A percentile compares a stretch with the other conserved stretches of the same genome.
Conservation (phyloP, 1,284 basidiomycete genomes). For the Pseudozyma sp. region DNA sequence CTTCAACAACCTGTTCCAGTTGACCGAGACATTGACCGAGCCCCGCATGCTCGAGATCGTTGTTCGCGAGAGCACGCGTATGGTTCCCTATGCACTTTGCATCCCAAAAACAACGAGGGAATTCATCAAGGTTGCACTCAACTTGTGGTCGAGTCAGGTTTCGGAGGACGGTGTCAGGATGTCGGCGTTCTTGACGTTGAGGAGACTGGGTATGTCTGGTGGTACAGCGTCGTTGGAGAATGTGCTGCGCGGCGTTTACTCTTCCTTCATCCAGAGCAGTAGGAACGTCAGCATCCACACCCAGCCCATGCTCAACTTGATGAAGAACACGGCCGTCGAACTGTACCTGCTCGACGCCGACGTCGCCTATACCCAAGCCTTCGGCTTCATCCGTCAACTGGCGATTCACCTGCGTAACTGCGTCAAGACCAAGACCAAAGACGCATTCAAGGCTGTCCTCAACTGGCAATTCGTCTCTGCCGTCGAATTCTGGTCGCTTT, state of each 20-base stretch:
- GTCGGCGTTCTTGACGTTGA: conserved; percentile 86
- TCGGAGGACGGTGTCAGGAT: conserved; percentile 86
- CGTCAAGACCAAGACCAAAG: conserved; percentile 81
- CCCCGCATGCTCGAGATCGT: conserved; percentile 74
- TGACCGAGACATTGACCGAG: conserved; percentile 63
- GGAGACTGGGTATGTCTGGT: conserved; percentile 81
- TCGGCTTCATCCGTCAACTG: conserved; percentile 94
- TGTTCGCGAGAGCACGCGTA: conserved; percentile 63
- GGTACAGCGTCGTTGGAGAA: conserved; percentile 87
- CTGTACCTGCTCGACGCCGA: conserved; percentile 80
- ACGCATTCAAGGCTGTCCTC: conserved; percentile 65
- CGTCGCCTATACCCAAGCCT: conserved; percentile 89
- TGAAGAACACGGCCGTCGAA: conserved; percentile 97
- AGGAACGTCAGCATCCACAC: conserved; percentile 87
- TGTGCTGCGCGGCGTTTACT: conserved; percentile 89
- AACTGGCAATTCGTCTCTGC: conserved; percentile 99
- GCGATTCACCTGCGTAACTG: conserved; percentile 92
- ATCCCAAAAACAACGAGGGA: conserved; percentile 61
- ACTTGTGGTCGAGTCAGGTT: conserved; percentile 74
- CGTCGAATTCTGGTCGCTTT: conserved; percentile 94
- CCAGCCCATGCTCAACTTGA: conserved; percentile 91
- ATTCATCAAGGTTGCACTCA: conserved; percentile 62
- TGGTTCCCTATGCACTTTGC: conserved; percentile 64
- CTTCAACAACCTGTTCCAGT: conserved; percentile 61
- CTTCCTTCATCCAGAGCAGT: conserved; percentile 82